Percentiles rank a stretch among this genome's conserved stretches.
Evolutionary conservation across 768 basidiomycete genomes (phyloP).

Genomic region (Fibroporia radiculosa): DNA sequence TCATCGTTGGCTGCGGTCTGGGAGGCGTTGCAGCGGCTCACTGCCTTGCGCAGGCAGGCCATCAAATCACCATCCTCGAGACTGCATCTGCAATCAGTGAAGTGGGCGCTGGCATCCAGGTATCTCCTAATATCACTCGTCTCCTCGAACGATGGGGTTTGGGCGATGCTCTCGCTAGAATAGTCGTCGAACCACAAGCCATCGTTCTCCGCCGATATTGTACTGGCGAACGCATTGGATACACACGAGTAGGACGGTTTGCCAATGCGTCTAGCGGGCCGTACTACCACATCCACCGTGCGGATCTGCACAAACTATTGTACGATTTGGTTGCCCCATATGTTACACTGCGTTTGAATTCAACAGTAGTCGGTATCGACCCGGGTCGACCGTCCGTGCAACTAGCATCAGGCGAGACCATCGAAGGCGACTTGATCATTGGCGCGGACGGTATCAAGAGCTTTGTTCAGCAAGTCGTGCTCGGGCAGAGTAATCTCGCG

Average conservation of each 20-base stretch:
- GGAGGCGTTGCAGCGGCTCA: constrained; percentile 34
- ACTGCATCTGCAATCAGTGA: constrained; percentile 29
- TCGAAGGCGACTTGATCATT: constrained; percentile 30
- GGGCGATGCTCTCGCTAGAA: constrained; percentile 19
- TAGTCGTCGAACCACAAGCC: constrained; percentile 30
- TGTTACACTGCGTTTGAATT: constrained; percentile 25
- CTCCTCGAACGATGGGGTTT: constrained; percentile 33
- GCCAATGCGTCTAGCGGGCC: constrained; percentile 29
- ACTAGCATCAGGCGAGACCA: constrained; percentile 27
- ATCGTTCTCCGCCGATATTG: constrained; percentile 30
- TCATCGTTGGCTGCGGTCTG: constrained; percentile 34
- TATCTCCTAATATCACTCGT: constrained; percentile 32
- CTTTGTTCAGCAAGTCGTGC: constrained; percentile 38
- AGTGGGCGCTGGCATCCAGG: constrained; percentile 36
- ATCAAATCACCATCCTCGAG: constrained; percentile 32
- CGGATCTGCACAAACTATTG: constrained; percentile 33
- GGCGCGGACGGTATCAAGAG: constrained; percentile 42
- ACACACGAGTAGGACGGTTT: constrained; percentile 26
- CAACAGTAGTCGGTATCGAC: constrained; percentile 23
- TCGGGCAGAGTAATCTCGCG: constrained; percentile 34
- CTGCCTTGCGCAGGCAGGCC: constrained; percentile 31
- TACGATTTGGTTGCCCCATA: constrained; percentile 25
- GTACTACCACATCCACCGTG: constrained; percentile 36
- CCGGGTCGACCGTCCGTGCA: constrained; percentile 27
- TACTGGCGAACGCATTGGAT: constrained; percentile 31